Evolutionary conservation across 2,329 filamentous ascomycete species (phyloP).

Genomic region (Fusarium chlamydosporum): DNA sequence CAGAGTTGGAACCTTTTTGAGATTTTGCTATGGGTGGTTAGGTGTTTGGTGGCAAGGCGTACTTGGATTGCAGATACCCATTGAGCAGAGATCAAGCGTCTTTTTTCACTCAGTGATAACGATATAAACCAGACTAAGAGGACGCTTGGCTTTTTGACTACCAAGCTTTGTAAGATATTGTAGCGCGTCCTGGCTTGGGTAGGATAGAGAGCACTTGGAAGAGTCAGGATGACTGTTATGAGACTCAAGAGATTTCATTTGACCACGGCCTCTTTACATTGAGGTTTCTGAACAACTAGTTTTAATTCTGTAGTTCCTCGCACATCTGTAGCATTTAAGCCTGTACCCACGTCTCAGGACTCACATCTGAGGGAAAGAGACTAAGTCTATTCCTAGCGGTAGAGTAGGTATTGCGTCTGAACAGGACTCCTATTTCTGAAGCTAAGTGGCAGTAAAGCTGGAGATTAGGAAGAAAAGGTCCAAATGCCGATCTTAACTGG

Average conservation of each 20-base stretch:
- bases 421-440: not conserved
- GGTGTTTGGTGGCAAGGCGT: conserved; percentile 22
- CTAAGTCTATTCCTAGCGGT: not conserved
- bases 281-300: not conserved
- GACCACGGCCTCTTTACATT: not conserved
- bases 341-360: not conserved
- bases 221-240: not conserved
- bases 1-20: conserved; percentile 1
- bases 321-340: not conserved
- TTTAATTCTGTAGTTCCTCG: no score
- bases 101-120: conserved; percentile 13
- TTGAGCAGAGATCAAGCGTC: conserved; percentile 3
- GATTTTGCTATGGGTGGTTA: not conserved
- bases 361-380: not conserved
- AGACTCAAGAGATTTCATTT: not conserved
- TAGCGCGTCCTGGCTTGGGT: not conserved
- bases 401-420: not conserved
- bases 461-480: no score
- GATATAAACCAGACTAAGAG: conserved; percentile 19
- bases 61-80: conserved; percentile 25
- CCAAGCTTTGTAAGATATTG: conserved; percentile 19
- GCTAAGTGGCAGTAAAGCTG: no score
- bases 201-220: not conserved
- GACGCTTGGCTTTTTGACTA: conserved; percentile 1
- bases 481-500: no score